Conservation (phyloP, 208 protist species). For the Trypanosomatidae sp. region DNA sequence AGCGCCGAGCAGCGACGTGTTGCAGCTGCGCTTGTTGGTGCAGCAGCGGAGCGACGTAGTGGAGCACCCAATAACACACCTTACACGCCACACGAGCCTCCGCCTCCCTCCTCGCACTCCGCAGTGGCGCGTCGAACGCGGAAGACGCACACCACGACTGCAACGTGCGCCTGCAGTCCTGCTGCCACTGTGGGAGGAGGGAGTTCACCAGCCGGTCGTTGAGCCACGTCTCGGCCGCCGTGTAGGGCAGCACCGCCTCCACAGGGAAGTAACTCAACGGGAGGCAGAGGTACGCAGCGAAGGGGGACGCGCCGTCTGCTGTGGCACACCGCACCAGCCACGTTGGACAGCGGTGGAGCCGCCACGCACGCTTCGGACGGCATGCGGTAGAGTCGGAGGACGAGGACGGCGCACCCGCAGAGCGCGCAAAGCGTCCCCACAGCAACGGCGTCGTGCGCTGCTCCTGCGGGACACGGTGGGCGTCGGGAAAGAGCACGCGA, state of each 20-base stretch:
- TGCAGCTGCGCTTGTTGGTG: conserved; percentile 7
- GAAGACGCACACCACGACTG: too few species aligned
- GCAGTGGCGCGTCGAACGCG: too few species aligned
- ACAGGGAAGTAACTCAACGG: conserved; percentile 70
- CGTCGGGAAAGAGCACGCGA: conserved; percentile 17
- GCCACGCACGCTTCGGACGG: conserved; percentile 38
- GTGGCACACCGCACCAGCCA: conserved; percentile 31
- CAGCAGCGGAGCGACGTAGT: conserved; percentile 17
- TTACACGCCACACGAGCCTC: conserved; percentile 6
- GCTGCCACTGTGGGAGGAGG: conserved; percentile 14
- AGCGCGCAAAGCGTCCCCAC: too few species aligned
- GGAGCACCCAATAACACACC: conserved; percentile 33
- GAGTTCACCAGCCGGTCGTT: conserved; percentile 23
- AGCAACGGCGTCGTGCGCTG: too few species aligned
- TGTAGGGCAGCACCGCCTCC: conserved; percentile 50
- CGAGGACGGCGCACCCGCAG: too few species aligned
- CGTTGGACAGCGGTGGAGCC: conserved; percentile 31
- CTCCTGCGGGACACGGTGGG: background rate
- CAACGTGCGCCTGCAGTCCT: conserved; percentile 3
- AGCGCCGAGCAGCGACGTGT: conserved; percentile 10
- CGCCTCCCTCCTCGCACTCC: background rate
- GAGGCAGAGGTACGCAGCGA: conserved; percentile 42
- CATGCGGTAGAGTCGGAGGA: too few species aligned
- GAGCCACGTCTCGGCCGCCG: conserved; percentile 45
- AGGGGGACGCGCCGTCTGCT: too few species aligned